Conservation (phyloP, 2,329 filamentous ascomycete genomes). For the Aulographum hederae region DNA sequence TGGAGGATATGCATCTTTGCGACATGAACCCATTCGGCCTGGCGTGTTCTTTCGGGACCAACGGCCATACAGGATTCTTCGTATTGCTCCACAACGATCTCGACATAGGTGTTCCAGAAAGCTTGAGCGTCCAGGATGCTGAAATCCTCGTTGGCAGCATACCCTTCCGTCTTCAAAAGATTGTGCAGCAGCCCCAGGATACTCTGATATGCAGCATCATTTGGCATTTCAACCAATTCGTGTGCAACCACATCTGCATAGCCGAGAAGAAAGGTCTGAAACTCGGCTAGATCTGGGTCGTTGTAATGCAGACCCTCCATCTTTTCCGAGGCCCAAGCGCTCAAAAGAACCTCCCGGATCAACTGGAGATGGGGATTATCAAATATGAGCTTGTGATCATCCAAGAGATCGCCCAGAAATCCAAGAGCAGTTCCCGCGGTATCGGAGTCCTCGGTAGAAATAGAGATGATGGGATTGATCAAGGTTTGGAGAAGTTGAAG, state of each 20-base stretch:
- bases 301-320: too few relatives aligned
- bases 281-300: neutral
- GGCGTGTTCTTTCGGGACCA: too few relatives aligned
- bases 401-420: too few relatives aligned
- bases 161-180: slow-evolving; percentile 46
- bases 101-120: slow-evolving; percentile 65
- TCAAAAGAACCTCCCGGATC: too few relatives aligned
- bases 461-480: too few relatives aligned
- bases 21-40: slow-evolving; percentile 35
- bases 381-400: too few relatives aligned
- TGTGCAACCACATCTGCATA: slow-evolving; percentile 50
- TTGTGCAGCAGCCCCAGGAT: slow-evolving; percentile 43
- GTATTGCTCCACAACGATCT: slow-evolving; percentile 37
- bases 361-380: too few relatives aligned
- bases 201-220: slow-evolving; percentile 27
- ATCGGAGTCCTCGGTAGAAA: too few relatives aligned
- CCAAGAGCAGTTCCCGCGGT: too few relatives aligned
- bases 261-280: slow-evolving; percentile 33
- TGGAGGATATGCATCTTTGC: slow-evolving; percentile 43
- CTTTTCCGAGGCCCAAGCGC: too few relatives aligned
- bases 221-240: slow-evolving; percentile 35
- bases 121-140: slow-evolving; percentile 59
- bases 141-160: slow-evolving; percentile 53
- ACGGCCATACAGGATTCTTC: too few relatives aligned
- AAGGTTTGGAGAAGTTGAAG: too few relatives aligned